Base-by-base conservation (phyloP, 2,329 filamentous ascomycete species). In the Ampelomyces quisqualis region DNA sequence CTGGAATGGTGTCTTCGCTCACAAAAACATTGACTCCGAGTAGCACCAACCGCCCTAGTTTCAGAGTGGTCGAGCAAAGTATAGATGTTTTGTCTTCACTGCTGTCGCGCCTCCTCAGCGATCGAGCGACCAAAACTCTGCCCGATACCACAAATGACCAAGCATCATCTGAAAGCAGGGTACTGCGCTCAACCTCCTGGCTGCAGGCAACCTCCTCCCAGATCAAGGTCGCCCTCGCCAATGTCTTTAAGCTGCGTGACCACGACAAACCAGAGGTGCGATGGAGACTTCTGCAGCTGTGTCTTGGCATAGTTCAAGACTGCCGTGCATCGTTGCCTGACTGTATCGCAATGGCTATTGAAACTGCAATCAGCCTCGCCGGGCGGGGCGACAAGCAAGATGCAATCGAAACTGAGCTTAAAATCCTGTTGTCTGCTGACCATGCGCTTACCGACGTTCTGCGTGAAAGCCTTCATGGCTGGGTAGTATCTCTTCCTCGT, bases 1-100 rank as follows among this genome's bases (percentile, higher is more conserved):
- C 94, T 0, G 89, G 90, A 7, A 88, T 88, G 0, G 80, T 95
- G 0, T 97, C 93, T 3, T 81, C 83, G 1, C 72, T 98, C 17
- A 84, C 86, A 2, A 90, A 85, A 57, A 73, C 89, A 0, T 70
- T 95, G 35, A 84, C 86, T 4, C 81, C 82, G 1, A 86, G 84
- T 0, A 80, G 76, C n/a, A 74, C 78, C 27, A 76, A 78, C 51
- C 75, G 80, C 34, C 73, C 80, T 22, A 75, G 77, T 33, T 82
- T 77, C 51, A 79, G 77, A 27, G 78, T 94, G 0, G 71, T 97
- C 5, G 71, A 83, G 17, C 71, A 71, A 40, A 80, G 80, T 13
- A 62, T 94, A 6, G 70, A 78, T 6, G 73, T 81, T 0, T 68
- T 93, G 8, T 75, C 72, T 1, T 46, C 63, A 9, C 58, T 77